Conservation (phyloP, 2,329 filamentous ascomycete species). For the Ilyonectria robusta region DNA sequence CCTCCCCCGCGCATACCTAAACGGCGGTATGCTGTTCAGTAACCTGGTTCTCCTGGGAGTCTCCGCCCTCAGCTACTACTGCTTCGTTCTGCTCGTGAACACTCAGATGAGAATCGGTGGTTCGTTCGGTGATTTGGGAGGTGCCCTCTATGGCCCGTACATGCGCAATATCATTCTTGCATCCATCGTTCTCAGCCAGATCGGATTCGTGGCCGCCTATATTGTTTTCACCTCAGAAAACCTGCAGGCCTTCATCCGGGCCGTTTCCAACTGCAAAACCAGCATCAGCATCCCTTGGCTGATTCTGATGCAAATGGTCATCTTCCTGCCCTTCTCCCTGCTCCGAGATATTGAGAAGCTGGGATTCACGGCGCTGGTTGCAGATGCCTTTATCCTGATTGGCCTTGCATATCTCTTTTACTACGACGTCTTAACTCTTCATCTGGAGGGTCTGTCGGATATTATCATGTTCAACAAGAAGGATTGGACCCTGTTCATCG, state of each 20-base stretch:
- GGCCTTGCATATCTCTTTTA: slow-evolving; percentile 96
- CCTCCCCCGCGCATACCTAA: slow-evolving; percentile 91
- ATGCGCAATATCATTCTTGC: slow-evolving; percentile 89
- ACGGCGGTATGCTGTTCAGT: slow-evolving; percentile 97
- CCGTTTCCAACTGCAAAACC: slow-evolving; percentile 89
- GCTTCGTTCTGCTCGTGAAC: slow-evolving; percentile 92
- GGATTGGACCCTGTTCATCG: slow-evolving; percentile 98
- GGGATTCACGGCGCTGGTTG: slow-evolving; percentile 92
- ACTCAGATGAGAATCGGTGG: slow-evolving; percentile 88
- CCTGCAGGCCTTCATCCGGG: slow-evolving; percentile 92
- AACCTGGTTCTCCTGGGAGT: slow-evolving; percentile 91
- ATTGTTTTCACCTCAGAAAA: slow-evolving; percentile 98
- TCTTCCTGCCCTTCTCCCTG: slow-evolving; percentile 94
- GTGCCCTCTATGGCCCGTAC: slow-evolving; percentile 89
- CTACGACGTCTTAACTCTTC: slow-evolving; percentile 90
- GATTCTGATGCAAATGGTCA: slow-evolving; percentile 94
- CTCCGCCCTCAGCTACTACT: slow-evolving; percentile 92
- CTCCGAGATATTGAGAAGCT: slow-evolving; percentile 98
- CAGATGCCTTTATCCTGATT: slow-evolving; percentile 93
- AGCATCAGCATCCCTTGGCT: slow-evolving; percentile 89
- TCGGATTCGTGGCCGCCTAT: slow-evolving; percentile 95
- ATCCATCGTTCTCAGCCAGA: slow-evolving; percentile 95
- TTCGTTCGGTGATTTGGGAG: slow-evolving; percentile 98
- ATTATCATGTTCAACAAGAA: slow-evolving; percentile 91
- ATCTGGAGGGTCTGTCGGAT: slow-evolving; percentile 82